Evolutionary conservation across 495 filamentous ascomycete species (phyloP).

Genomic region (Glarea lozoyensis): DNA sequence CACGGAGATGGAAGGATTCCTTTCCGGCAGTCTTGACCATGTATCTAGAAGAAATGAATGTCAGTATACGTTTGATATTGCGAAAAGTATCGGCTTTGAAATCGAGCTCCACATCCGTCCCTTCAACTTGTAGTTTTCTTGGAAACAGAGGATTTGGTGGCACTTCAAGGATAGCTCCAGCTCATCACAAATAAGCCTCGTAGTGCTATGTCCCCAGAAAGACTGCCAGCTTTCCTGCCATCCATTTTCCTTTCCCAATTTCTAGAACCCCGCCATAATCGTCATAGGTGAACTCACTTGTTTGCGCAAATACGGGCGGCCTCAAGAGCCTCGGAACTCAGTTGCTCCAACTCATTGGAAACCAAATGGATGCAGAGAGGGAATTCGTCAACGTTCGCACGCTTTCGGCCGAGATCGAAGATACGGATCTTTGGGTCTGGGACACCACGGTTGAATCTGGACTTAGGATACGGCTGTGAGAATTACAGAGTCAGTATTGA

Average conservation of each 20-base stretch:
- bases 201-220: no score
- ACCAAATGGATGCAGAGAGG: conserved; percentile 96
- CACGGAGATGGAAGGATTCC: conserved; percentile 97
- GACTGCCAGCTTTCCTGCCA: no score
- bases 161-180: neutral
- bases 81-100: no score
- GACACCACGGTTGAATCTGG: conserved; percentile 99
- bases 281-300: conserved; percentile 52
- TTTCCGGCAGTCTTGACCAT: conserved; percentile 95
- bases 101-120: no score
- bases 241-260: neutral
- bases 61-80: conserved; percentile 1
- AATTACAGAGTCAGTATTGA: conserved; percentile 3
- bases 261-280: neutral
- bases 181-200: conserved; percentile 1
- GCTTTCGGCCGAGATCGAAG: conserved; percentile 99
- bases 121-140: no score
- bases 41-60: conserved; percentile 55
- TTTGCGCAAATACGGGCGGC: conserved; percentile 99
- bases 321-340: conserved; percentile 97
- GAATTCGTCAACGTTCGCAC: conserved; percentile 96
- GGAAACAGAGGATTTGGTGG: neutral
- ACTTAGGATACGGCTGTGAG: conserved; percentile 90
- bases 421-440: conserved; percentile 95
- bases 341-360: conserved; percentile 99